Conservation (phyloP, 768 basidiomycete genomes). For the Lactarius hatsudake region DNA sequence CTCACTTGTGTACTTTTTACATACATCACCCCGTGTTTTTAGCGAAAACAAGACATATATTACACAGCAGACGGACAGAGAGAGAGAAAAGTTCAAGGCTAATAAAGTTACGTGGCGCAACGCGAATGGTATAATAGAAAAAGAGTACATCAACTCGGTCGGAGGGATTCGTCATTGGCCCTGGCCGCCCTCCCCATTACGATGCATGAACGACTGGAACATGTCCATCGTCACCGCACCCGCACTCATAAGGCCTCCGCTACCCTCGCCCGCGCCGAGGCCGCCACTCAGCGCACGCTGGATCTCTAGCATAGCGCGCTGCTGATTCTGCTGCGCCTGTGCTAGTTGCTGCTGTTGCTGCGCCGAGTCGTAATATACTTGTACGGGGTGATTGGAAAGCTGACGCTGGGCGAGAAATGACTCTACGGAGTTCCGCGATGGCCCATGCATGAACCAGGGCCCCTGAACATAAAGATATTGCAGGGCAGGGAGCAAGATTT, state of each 20-base stretch:
- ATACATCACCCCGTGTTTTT: neutral
- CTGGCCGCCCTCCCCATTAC: conserved; percentile 23
- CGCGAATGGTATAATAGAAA: neutral
- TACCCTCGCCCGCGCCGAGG: conserved; percentile 8
- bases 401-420: too few species aligned
- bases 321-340: conserved; percentile 4
- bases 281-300: conserved; percentile 13
- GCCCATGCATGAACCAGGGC: too few species aligned
- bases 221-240: conserved; percentile 19
- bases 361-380: neutral
- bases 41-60: neutral
- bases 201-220: conserved; percentile 26
- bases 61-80: neutral
- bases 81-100: neutral
- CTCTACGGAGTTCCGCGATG: too few species aligned
- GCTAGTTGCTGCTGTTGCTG: neutral
- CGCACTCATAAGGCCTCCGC: neutral
- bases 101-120: conserved; percentile 5
- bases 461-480: too few species aligned
- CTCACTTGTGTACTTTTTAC: neutral
- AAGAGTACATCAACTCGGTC: neutral
- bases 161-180: conserved; percentile 3
- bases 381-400: too few species aligned
- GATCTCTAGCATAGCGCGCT: conserved; percentile 12
- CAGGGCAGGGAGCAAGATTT: too few species aligned